phyloP scores from a whole-genome alignment of 352 stramenopile genomes.

The Phytophthora fragariaefolia region DNA sequence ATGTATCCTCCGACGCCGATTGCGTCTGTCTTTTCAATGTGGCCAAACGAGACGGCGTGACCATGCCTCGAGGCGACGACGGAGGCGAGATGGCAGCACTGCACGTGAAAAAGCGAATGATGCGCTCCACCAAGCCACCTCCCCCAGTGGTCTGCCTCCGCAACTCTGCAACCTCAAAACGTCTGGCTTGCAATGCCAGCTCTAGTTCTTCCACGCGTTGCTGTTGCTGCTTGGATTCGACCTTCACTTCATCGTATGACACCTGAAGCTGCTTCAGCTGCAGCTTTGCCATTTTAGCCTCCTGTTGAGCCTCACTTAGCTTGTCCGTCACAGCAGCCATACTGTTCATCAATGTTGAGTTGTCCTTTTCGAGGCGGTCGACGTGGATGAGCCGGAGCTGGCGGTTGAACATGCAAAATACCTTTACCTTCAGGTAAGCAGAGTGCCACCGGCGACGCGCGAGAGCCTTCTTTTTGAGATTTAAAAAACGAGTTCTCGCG shows the following conservation, averaged over 20 bases:
- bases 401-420: slow-evolving; percentile 59
- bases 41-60: slow-evolving; percentile 35
- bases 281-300: slow-evolving; percentile 50
- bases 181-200: slow-evolving; percentile 52
- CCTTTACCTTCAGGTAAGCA: slow-evolving; percentile 69
- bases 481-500: slow-evolving; percentile 65
- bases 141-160: slow-evolving; percentile 40
- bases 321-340: slow-evolving; percentile 51
- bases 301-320: slow-evolving; percentile 47
- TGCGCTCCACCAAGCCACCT: slow-evolving; percentile 61
- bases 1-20: slow-evolving; percentile 38
- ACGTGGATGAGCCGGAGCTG: slow-evolving; percentile 79
- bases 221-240: slow-evolving; percentile 64
- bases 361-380: slow-evolving; percentile 73
- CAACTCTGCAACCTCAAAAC: slow-evolving; percentile 60
- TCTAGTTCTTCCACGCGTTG: slow-evolving; percentile 69
- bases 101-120: slow-evolving; percentile 90
- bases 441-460: slow-evolving; percentile 72
- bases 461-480: slow-evolving; percentile 70
- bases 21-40: slow-evolving; percentile 41
- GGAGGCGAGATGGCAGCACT: slow-evolving; percentile 59
- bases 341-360: slow-evolving; percentile 47
- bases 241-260: slow-evolving; percentile 57
- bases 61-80: slow-evolving; percentile 47
- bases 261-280: slow-evolving; percentile 67